Evolutionary conservation across 441 rosid genomes (phyloP), one percentile per base, ranked within the genome.

Genomic region (Pelargonium citronellum): DNA sequence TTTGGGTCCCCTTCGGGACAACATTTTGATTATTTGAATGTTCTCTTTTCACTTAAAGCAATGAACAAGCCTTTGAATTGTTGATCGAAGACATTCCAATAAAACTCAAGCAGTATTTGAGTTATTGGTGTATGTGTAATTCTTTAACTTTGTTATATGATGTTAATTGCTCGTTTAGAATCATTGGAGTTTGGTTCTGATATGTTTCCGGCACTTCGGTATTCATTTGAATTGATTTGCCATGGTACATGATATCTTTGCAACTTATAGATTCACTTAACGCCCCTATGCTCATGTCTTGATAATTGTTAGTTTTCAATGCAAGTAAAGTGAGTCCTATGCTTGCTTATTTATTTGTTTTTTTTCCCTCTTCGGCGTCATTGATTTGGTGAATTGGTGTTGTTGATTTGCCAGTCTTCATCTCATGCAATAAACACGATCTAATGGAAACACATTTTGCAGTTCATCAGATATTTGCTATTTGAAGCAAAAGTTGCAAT

Each of bases 401-500:
- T 22, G 64, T 20, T n/a, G 5, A 10, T 47, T 15, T 15, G 27
- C 12, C 5, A 15, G 7, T 44, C 12, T 4, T 7, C 13, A 13
- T 66, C 13, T 24, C 27, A 15, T n/a, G 39, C 6, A 20, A 19
- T 53, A 2, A 43, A 3, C 17, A 8, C 8, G 13, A 43, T 11
- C 63, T 68, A 39, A 73, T 44, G 67, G 1, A 41, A 55, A 20
- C 37, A 1, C 46, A 34, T 6, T 71, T 13, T 67, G 75, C 75
- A 68, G 81, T 71, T 76, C 37, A 62, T 46, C 61, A 58, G 75
- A 68, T 67, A 44, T 67, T 76, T 11, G 34, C 37, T 60, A 22
- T 60, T 12, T 53, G 63, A 58, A 74, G 72, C 69, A 67, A 69
- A 71, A 66, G 71, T 79, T 82, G 79, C 83, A 30, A 95, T 95